These are phyloP conservation scores for Cladorrhinum sp. DNA, from an alignment of 2,329 filamentous ascomycete genomes.

Conservation along the genomic window DNA sequence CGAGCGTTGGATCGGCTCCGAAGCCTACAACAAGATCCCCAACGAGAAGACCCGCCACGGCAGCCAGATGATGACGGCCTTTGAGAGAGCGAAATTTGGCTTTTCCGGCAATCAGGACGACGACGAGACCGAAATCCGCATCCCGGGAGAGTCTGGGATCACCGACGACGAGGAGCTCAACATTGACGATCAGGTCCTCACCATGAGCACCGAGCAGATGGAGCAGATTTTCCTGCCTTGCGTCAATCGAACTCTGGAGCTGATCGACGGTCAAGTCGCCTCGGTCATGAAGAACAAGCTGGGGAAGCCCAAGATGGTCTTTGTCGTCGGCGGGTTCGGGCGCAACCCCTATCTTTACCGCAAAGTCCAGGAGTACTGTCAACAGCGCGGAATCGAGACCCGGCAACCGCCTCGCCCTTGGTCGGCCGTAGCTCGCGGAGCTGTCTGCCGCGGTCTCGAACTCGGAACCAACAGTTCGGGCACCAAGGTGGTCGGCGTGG, in stretches of 20 bases:
- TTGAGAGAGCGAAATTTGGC: conserved; percentile 12
- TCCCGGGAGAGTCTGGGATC: conserved; percentile 14
- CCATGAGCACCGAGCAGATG: conserved; percentile 14
- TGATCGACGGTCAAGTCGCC: conserved; percentile 18
- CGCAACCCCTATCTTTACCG: conserved; percentile 16
- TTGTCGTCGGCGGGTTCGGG: conserved; percentile 20
- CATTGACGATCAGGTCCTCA: conserved; percentile 11
- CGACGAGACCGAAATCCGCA: conserved; percentile 12
- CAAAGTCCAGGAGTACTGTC: conserved; percentile 17
- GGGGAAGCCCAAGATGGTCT: conserved; percentile 18
- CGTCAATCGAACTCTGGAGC: conserved; percentile 16
- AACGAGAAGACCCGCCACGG: conserved; percentile 9
- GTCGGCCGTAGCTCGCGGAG: conserved; percentile 14
- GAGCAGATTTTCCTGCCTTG: conserved; percentile 17
- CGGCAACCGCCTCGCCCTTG: conserved; percentile 10
- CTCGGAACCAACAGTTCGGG: not conserved
- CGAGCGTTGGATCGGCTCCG: conserved; percentile 13
- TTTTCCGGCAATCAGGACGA: conserved; percentile 9
- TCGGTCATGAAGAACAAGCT: conserved; percentile 10
- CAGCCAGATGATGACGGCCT: conserved; percentile 14
- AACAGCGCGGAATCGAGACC: conserved; percentile 12
- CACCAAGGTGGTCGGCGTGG: conserved; percentile 6
- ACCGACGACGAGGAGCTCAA: conserved; percentile 12
- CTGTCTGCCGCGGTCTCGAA: conserved; percentile 24
- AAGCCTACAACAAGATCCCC: conserved; percentile 13